Percentiles rank a stretch among this genome's conserved stretches.
Evolutionary conservation across 768 basidiomycete genomes (phyloP).

Genomic region (Boletus huronensis): DNA sequence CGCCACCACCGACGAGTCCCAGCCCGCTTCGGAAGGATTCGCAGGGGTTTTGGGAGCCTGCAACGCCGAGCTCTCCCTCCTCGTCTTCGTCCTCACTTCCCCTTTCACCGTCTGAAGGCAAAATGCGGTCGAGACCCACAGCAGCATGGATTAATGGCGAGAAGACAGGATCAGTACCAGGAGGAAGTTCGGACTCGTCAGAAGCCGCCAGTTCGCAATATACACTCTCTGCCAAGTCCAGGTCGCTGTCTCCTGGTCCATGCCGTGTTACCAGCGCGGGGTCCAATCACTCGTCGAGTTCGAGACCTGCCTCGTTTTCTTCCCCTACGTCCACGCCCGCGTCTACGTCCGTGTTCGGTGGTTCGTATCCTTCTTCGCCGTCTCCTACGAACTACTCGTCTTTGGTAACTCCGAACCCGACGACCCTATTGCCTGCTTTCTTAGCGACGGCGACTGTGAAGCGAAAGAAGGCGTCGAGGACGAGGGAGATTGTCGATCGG

Average conservation of each 20-base stretch:
- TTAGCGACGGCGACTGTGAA: conserved; percentile 18
- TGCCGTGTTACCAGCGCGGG: background rate
- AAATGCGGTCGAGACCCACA: background rate
- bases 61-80: conserved; percentile 14
- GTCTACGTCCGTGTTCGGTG: conserved; percentile 5
- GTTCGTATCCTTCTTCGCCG: conserved; percentile 7
- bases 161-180: background rate
- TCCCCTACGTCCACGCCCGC: conserved; percentile 9
- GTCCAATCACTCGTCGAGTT: conserved; percentile 13
- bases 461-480: conserved; percentile 26
- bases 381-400: background rate
- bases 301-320: conserved; percentile 2
- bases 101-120: conserved; percentile 14
- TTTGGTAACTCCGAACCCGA: conserved; percentile 4
- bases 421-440: conserved; percentile 24
- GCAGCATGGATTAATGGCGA: conserved; percentile 9
- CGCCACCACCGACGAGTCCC: conserved; percentile 9
- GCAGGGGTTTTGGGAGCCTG: conserved; percentile 29
- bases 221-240: conserved; percentile 7
- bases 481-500: conserved; percentile 30
- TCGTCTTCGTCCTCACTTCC: conserved; percentile 16
- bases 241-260: conserved; percentile 17
- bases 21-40: conserved; percentile 19
- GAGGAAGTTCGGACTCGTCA: background rate
- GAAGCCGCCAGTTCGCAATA: background rate